phyloP scores from a whole-genome alignment of 805 yeast species.

The Barnettozyma californica region DNA sequence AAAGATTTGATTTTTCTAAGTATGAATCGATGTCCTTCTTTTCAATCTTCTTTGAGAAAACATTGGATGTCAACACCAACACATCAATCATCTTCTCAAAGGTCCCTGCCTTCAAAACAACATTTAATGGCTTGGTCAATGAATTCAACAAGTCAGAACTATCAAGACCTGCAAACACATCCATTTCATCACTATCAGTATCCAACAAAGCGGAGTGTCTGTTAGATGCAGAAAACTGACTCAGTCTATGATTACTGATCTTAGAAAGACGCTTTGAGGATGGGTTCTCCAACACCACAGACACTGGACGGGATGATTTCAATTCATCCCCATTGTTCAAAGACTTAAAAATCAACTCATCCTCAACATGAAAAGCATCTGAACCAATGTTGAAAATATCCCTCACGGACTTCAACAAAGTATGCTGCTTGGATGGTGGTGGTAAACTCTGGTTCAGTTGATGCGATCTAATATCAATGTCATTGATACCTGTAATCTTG shows the following conservation, averaged over 20 bases:
- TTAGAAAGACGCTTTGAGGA: constrained; percentile 35
- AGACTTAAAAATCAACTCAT: constrained; percentile 57
- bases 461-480: constrained; percentile 34
- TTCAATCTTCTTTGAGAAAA: constrained; percentile 42
- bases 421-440: constrained; percentile 36
- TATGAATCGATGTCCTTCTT: constrained; percentile 38
- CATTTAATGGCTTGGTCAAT: constrained; percentile 30
- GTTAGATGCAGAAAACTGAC: constrained; percentile 11
- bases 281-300: constrained; percentile 43
- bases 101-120: constrained; percentile 62
- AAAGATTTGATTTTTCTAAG: constrained; percentile 27
- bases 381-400: constrained; percentile 62
- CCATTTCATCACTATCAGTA: constrained; percentile 26
- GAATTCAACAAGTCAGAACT: constrained; percentile 22
- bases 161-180: constrained; percentile 30
- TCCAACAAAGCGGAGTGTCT: constrained; percentile 27
- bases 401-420: constrained; percentile 48
- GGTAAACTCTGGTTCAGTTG: constrained; percentile 20
- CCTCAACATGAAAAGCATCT: constrained; percentile 48
- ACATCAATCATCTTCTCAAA: constrained; percentile 76
- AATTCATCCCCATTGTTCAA: constrained; percentile 29
- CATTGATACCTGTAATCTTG: constrained; percentile 41
- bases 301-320: constrained; percentile 37
- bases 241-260: constrained; percentile 27
- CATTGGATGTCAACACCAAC: constrained; percentile 63